A percentile compares a stretch with the other conserved stretches of the same genome.
phyloP scores from a whole-genome alignment of 345 rosid genomes.

The Euphorbia pulcherrima region DNA sequence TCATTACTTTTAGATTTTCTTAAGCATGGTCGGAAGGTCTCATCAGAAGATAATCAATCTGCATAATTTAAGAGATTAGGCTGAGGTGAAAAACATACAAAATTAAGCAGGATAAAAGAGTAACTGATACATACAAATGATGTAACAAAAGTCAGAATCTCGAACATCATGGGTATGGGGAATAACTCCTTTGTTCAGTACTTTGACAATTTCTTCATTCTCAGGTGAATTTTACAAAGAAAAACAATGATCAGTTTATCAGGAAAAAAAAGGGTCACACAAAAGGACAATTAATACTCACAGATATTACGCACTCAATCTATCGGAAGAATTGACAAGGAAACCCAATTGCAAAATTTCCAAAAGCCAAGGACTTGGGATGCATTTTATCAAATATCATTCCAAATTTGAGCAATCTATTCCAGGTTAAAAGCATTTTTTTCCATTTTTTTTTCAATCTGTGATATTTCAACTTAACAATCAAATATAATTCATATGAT shows the following conservation, averaged over 20 bases:
- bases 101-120: background rate
- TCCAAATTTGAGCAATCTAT: too few species aligned
- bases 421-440: too few species aligned
- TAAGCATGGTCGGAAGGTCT: conserved; percentile 98
- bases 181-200: conserved; percentile 67
- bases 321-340: too few species aligned
- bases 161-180: conserved; percentile 81
- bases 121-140: conserved; percentile 66
- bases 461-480: too few species aligned
- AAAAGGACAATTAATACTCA: background rate
- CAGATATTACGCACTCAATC: too few species aligned
- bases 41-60: conserved; percentile 94
- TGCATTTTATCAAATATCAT: too few species aligned
- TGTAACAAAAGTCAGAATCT: conserved; percentile 82
- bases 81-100: background rate
- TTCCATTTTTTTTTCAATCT: too few species aligned
- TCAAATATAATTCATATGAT: too few species aligned
- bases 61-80: conserved; percentile 21
- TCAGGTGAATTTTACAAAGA: conserved; percentile 16
- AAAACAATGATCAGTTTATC: background rate
- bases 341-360: too few species aligned
- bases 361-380: too few species aligned
- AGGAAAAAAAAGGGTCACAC: background rate
- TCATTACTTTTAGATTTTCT: conserved; percentile 86
- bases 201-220: conserved; percentile 76